Evolutionary conservation across 257 asterid species (phyloP).

Genomic region (Petunia axillaris): DNA sequence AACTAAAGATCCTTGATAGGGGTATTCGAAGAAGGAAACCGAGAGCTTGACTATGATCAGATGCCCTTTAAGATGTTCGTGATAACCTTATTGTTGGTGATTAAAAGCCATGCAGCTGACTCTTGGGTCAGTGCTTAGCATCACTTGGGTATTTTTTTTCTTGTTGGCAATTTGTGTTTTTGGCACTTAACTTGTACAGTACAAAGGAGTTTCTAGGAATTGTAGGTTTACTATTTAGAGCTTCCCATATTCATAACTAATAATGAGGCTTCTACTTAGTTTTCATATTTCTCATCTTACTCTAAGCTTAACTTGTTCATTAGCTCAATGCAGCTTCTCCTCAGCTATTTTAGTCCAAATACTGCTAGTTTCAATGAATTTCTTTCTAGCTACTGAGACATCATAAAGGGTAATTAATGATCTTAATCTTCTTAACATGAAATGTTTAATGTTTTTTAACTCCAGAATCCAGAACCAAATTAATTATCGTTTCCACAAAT

Average conservation of each 20-base stretch:
- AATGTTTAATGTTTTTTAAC: neutral
- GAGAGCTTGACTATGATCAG: neutral
- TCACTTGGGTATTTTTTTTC: neutral
- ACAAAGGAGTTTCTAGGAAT: constrained; percentile 18
- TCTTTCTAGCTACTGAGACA: neutral
- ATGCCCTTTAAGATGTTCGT: constrained; percentile 12
- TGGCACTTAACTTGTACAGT: neutral
- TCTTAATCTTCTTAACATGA: neutral
- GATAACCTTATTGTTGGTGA: neutral
- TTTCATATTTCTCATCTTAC: neutral
- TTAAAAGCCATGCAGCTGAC: neutral
- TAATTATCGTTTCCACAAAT: neutral
- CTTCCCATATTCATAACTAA: neutral
- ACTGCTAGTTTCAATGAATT: neutral
- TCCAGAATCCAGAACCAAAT: neutral
- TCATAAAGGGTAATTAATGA: neutral
- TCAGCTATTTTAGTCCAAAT: neutral
- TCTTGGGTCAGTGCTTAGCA: constrained; percentile 7
- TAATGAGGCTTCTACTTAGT: neutral
- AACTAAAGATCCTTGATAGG: neutral
- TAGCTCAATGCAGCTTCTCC: neutral
- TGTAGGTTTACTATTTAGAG: constrained; percentile 12
- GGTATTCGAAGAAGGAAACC: neutral
- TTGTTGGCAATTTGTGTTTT: neutral
- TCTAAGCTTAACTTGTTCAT: neutral